Evolutionary conservation across 1,139 yeast genomes (phyloP).

Genomic region (Debaryomycetaceae sp.): DNA sequence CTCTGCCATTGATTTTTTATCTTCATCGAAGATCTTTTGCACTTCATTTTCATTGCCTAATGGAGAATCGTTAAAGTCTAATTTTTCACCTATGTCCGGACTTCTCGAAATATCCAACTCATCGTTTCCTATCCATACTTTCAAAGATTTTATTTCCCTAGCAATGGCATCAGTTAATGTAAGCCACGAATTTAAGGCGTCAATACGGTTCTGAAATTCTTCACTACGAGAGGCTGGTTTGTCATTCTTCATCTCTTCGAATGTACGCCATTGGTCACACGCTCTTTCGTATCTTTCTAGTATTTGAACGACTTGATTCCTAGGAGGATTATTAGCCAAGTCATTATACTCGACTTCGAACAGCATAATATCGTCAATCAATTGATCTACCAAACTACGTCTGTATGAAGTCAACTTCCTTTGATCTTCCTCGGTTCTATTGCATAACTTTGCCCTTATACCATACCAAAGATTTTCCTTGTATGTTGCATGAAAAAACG

Average conservation of each 20-base stretch:
- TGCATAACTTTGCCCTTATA: constrained; percentile 73
- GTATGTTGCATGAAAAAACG: constrained; percentile 52
- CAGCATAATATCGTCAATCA: constrained; percentile 66
- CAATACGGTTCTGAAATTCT: constrained; percentile 64
- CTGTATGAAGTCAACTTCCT: constrained; percentile 65
- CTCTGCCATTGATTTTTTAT: constrained; percentile 73
- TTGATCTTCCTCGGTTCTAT: constrained; percentile 81
- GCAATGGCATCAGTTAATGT: constrained; percentile 70
- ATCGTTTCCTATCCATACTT: constrained; percentile 76
- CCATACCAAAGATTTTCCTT: constrained; percentile 83
- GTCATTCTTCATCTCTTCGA: constrained; percentile 73
- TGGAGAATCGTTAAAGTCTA: constrained; percentile 26
- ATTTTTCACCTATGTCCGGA: constrained; percentile 15
- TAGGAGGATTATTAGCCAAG: constrained; percentile 25
- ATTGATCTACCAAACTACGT: constrained; percentile 68
- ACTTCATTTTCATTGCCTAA: constrained; percentile 17
- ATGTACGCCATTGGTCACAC: constrained; percentile 76
- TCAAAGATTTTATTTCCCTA: constrained; percentile 53
- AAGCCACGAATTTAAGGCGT: constrained; percentile 82
- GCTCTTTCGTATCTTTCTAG: constrained; percentile 65
- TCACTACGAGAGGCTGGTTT: constrained; percentile 68
- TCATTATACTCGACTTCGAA: constrained; percentile 52
- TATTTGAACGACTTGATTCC: constrained; percentile 52
- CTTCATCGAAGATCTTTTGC: constrained; percentile 49
- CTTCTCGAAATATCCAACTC: constrained; percentile 59